A percentile compares a stretch with the other conserved stretches of the same genome.
phyloP scores from a whole-genome alignment of 2,329 filamentous ascomycete genomes.

The Colletotrichum sp. region DNA sequence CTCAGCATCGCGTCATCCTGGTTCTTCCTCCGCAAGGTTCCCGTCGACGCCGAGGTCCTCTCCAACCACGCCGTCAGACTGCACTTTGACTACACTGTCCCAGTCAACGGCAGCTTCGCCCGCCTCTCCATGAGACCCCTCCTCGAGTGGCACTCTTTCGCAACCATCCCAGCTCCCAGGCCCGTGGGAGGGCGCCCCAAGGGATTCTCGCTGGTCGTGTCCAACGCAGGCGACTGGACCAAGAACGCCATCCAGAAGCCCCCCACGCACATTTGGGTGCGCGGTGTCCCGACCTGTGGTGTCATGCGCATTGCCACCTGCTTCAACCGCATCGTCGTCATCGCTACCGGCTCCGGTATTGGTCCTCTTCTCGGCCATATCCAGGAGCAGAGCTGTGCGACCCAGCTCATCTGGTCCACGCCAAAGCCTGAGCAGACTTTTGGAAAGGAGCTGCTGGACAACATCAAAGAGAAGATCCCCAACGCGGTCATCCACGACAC shows the following conservation, averaged over 20 bases:
- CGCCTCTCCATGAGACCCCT: slow-evolving; percentile 68
- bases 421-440: slow-evolving; percentile 67
- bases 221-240: slow-evolving; percentile 82
- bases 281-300: slow-evolving; percentile 70
- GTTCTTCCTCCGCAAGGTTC: slow-evolving; percentile 72
- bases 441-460: slow-evolving; percentile 59
- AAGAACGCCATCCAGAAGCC: slow-evolving; percentile 64
- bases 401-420: slow-evolving; percentile 74
- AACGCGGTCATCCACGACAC: slow-evolving; percentile 75
- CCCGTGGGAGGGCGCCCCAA: slow-evolving; percentile 20
- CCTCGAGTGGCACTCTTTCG: slow-evolving; percentile 78
- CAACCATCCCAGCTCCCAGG: slow-evolving; percentile 67
- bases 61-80: slow-evolving; percentile 76
- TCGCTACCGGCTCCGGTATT: slow-evolving; percentile 77
- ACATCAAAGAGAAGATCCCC: slow-evolving; percentile 64
- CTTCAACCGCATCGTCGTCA: slow-evolving; percentile 69
- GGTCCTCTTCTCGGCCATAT: slow-evolving; percentile 70
- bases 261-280: slow-evolving; percentile 69
- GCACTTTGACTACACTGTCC: slow-evolving; percentile 68
- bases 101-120: slow-evolving; percentile 46
- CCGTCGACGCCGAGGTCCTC: slow-evolving; percentile 69
- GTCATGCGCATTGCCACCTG: slow-evolving; percentile 71
- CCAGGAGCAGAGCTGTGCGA: slow-evolving; percentile 50
- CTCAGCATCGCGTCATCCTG: slow-evolving; percentile 74
- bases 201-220: slow-evolving; percentile 73